Conservation (phyloP, 768 basidiomycete genomes). For the Daedaleopsis nitida region DNA sequence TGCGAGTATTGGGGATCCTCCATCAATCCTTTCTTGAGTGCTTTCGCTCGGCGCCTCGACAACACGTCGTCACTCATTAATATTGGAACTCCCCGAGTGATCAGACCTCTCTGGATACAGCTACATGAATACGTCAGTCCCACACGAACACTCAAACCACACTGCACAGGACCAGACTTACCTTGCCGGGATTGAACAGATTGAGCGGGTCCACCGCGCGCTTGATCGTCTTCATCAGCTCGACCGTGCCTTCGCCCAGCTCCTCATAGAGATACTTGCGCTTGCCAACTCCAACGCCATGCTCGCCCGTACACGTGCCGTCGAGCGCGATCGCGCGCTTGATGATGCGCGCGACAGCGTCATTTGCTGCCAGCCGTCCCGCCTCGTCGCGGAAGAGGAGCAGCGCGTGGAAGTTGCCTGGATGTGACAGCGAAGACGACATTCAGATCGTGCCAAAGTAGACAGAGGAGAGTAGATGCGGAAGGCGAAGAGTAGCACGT, state of each 20-base stretch:
- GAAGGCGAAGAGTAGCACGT: constrained; percentile 20
- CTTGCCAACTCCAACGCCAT: constrained; percentile 88
- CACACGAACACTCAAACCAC: too few species aligned
- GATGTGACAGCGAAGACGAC: background rate
- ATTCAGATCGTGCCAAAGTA: too few species aligned
- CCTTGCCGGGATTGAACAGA: constrained; percentile 87
- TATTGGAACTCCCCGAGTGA: too few species aligned
- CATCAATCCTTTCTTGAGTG: too few species aligned
- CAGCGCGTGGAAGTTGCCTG: constrained; percentile 47
- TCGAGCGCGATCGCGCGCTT: constrained; percentile 68
- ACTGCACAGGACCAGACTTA: constrained; percentile 29
- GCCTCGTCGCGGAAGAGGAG: constrained; percentile 39
- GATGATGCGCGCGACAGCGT: constrained; percentile 60
- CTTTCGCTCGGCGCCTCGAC: too few species aligned
- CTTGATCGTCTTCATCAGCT: constrained; percentile 84
- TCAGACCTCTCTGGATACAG: too few species aligned
- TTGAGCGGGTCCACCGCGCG: constrained; percentile 59
- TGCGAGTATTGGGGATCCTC: too few species aligned
- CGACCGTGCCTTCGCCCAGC: constrained; percentile 80
- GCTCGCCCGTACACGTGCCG: constrained; percentile 82
- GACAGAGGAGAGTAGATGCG: too few species aligned
- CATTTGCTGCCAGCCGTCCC: constrained; percentile 35
- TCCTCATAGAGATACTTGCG: constrained; percentile 76
- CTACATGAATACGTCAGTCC: too few species aligned
- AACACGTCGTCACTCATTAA: too few species aligned